These are phyloP conservation scores for Auriculariales sp. DNA, from an alignment of 768 basidiomycete genomes.

Conservation along the genomic window DNA sequence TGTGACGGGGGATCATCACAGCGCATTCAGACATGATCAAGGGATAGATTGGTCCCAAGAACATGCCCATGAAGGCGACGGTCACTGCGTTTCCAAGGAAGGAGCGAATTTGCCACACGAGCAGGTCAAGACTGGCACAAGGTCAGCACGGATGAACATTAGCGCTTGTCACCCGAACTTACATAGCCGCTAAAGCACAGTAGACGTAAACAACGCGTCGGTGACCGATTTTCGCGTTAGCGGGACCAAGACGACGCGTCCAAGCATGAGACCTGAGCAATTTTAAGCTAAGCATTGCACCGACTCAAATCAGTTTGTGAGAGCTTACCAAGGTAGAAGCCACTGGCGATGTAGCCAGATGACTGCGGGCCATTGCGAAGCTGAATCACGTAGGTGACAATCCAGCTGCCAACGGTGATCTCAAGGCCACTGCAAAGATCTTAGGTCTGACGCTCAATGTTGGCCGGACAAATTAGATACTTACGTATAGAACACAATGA, in stretches of 20 bases:
- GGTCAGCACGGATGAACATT: neutral
- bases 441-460: too few relatives aligned
- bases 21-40: constrained; percentile 9
- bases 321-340: constrained; percentile 26
- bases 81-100: constrained; percentile 21
- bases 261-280: constrained; percentile 3
- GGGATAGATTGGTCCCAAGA: constrained; percentile 23
- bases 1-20: neutral
- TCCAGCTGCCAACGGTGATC: constrained; percentile 41
- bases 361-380: constrained; percentile 30
- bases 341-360: constrained; percentile 35
- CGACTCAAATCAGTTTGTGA: neutral
- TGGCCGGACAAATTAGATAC: too few relatives aligned
- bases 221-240: constrained; percentile 7
- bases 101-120: constrained; percentile 20
- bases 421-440: too few relatives aligned
- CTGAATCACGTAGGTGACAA: constrained; percentile 34
- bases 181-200: constrained; percentile 10
- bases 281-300: neutral
- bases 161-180: neutral
- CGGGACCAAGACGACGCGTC: constrained; percentile 4
- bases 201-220: constrained; percentile 9
- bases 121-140: constrained; percentile 13
- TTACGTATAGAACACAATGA: neutral
- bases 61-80: constrained; percentile 20